Percentiles rank a stretch among this genome's conserved stretches.
These are phyloP conservation scores for Flaveria floridana DNA, from an alignment of 140 eudicot genomes.

Conservation along the genomic window DNA sequence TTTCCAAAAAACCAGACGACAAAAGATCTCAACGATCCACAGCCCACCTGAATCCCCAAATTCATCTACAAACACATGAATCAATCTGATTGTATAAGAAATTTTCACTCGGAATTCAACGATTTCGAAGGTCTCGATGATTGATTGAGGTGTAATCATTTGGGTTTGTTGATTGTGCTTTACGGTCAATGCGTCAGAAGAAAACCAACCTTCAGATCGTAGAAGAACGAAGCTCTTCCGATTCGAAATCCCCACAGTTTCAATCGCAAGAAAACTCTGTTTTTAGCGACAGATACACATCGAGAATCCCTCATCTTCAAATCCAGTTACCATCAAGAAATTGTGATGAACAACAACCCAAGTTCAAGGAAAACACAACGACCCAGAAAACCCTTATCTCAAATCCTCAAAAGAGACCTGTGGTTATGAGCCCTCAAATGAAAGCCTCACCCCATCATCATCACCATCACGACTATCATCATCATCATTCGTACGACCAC, in stretches of 20 bases:
- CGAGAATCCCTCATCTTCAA: conserved; percentile 34
- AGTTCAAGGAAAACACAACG: conserved; percentile 28
- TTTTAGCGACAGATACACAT: conserved; percentile 21
- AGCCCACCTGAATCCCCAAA: conserved; percentile 38
- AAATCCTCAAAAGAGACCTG: conserved; percentile 39
- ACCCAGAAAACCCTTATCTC: conserved; percentile 30
- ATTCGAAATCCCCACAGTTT: conserved; percentile 29
- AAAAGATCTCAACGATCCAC: conserved; percentile 34
- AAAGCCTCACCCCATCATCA: conserved; percentile 17
- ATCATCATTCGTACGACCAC: conserved; percentile 24
- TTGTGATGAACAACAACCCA: conserved; percentile 25
- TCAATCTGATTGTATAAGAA: not conserved
- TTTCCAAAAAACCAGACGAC: conserved; percentile 39
- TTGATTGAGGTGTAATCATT: conserved; percentile 13
- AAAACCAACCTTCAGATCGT: conserved; percentile 47
- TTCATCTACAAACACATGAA: conserved; percentile 21
- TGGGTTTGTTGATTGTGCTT: conserved; percentile 14
- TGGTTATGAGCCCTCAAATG: conserved; percentile 39
- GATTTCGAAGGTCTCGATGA: conserved; percentile 24
- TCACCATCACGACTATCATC: not conserved
- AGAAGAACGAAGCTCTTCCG: conserved; percentile 41
- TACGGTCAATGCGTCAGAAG: conserved; percentile 50
- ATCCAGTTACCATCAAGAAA: conserved; percentile 33
- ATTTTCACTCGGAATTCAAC: not conserved
- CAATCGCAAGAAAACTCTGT: conserved; percentile 25